A percentile compares a stretch with the other conserved stretches of the same genome.
These are phyloP conservation scores for Ascochyta koolunga DNA, from an alignment of 2,329 filamentous ascomycete species.

Conservation along the genomic window DNA sequence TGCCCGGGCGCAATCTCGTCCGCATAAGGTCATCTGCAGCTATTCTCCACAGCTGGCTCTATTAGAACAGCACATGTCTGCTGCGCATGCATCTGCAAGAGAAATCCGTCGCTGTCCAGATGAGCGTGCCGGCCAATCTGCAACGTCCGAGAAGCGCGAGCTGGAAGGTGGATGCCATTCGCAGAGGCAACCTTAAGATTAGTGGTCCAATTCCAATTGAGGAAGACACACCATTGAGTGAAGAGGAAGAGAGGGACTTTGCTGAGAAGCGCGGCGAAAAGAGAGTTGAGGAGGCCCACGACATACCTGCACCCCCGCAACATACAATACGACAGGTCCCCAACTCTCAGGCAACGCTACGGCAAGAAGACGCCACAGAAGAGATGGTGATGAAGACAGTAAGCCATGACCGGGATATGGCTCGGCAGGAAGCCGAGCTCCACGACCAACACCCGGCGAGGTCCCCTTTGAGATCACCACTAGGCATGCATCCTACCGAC, in stretches of 20 bases:
- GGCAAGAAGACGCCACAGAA: conserved; percentile 14
- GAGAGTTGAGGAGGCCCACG: conserved; percentile 20
- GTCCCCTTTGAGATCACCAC: conserved; percentile 23
- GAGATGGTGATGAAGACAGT: conserved; percentile 13
- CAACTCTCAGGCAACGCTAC: conserved; percentile 10
- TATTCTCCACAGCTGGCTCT: conserved; percentile 14
- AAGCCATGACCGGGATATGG: conserved; percentile 11
- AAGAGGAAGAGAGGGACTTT: conserved; percentile 43
- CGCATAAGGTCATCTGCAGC: conserved; percentile 24
- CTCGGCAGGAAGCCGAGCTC: conserved; percentile 16
- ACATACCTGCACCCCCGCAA: conserved; percentile 22
- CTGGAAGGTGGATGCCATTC: conserved; percentile 50
- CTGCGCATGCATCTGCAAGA: conserved; percentile 44
- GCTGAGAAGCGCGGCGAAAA: conserved; percentile 31
- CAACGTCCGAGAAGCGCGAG: conserved; percentile 37
- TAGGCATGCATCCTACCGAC: conserved; percentile 31
- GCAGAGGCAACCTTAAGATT: conserved; percentile 47
- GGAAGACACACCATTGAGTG: conserved; percentile 42
- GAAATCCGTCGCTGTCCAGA: conserved; percentile 37
- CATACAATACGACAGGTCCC: conserved; percentile 15
- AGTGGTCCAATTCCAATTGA: conserved; percentile 48
- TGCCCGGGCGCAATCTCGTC: conserved; percentile 33
- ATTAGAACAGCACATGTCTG: conserved; percentile 19
- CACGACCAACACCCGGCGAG: conserved; percentile 24
- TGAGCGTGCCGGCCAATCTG: conserved; percentile 36